phyloP scores from a whole-genome alignment of 140 eudicot species.

The Stevia rebaudiana region DNA sequence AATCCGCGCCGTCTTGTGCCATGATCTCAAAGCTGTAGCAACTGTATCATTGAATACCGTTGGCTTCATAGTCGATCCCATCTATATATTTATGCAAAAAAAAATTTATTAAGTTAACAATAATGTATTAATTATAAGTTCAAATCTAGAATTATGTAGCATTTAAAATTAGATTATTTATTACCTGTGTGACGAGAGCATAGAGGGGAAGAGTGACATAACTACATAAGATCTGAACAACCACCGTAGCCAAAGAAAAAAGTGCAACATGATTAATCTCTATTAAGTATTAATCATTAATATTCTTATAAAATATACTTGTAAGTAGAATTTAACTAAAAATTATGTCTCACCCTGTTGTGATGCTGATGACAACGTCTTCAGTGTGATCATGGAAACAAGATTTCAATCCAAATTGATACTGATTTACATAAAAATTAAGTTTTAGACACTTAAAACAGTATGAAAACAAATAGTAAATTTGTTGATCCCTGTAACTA shows the following conservation, averaged over 20 bases:
- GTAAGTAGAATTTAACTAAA: not conserved
- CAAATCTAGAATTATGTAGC: not conserved
- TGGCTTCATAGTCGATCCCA: conserved; percentile 80
- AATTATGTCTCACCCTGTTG: conserved; percentile 55
- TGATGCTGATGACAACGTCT: conserved; percentile 44
- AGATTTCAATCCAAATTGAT: conserved; percentile 45
- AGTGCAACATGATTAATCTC: not conserved
- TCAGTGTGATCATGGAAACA: conserved; percentile 49
- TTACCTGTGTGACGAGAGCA: conserved; percentile 83
- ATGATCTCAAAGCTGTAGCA: conserved; percentile 41
- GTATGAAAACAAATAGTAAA: not conserved
- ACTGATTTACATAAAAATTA: conserved; percentile 29
- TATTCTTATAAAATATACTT: not conserved
- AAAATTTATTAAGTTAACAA: no score
- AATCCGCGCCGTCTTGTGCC: conserved; percentile 61
- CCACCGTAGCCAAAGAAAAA: conserved; percentile 36
- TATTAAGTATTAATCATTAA: not conserved
- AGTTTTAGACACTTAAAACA: not conserved
- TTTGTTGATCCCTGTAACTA: no score
- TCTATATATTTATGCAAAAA: conserved; percentile 22
- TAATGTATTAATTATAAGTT: no score
- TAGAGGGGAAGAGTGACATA: conserved; percentile 84
- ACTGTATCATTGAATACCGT: conserved; percentile 58
- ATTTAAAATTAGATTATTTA: no score
- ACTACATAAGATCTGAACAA: conserved; percentile 70